These are phyloP conservation scores for Terana coerulea DNA, from an alignment of 768 basidiomycete genomes.

Conservation along the genomic window DNA sequence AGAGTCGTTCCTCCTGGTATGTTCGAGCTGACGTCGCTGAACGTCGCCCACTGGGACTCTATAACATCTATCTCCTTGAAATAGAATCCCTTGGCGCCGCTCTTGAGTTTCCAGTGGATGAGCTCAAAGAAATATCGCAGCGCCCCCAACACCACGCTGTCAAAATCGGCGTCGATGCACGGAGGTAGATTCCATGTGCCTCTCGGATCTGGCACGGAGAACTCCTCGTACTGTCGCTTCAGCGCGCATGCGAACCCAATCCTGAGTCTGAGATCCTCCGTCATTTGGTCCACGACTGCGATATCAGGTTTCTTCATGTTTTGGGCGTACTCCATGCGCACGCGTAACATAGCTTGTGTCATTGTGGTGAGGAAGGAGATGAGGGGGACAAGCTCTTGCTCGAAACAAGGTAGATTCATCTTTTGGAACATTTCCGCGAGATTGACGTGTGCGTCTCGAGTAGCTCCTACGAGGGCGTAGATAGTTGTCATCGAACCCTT, in stretches of 20 bases:
- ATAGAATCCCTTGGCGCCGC: constrained; percentile 85
- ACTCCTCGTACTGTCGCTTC: constrained; percentile 91
- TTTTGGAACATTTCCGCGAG: constrained; percentile 74
- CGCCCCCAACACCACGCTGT: constrained; percentile 82
- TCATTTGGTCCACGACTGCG: constrained; percentile 91
- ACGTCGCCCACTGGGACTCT: constrained; percentile 93
- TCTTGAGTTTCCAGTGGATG: constrained; percentile 94
- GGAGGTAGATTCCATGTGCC: constrained; percentile 87
- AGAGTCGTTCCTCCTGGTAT: constrained; percentile 83
- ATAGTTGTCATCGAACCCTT: constrained; percentile 82
- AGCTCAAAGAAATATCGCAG: constrained; percentile 88
- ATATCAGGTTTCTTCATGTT: constrained; percentile 86
- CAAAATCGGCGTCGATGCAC: constrained; percentile 89
- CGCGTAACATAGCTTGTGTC: constrained; percentile 85
- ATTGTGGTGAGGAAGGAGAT: constrained; percentile 97
- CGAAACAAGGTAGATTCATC: constrained; percentile 91
- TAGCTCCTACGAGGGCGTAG: constrained; percentile 78
- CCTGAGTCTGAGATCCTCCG: constrained; percentile 86
- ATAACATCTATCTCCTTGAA: constrained; percentile 98
- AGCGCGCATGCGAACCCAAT: constrained; percentile 93
- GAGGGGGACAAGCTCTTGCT: constrained; percentile 82
- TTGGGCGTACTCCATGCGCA: constrained; percentile 84
- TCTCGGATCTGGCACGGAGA: constrained; percentile 80
- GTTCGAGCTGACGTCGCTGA: constrained; percentile 87
- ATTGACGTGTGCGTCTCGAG: constrained; percentile 83